phyloP scores from a whole-genome alignment of 73 alveolate species.

The Urostyla sp. region DNA sequence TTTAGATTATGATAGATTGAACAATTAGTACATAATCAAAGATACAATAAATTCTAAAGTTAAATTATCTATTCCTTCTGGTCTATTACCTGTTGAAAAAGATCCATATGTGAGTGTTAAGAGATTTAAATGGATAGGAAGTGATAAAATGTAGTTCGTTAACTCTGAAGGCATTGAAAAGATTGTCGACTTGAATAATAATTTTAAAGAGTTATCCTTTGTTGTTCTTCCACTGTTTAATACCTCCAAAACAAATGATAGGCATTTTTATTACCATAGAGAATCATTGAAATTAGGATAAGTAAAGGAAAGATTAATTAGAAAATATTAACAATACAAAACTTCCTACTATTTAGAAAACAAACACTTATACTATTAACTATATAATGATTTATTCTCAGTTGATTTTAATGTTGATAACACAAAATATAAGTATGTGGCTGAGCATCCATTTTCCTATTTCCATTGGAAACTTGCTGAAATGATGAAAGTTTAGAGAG shows the following conservation, averaged over 20 bases:
- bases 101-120: background rate
- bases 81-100: slow-evolving; percentile 10
- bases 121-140: slow-evolving; percentile 35
- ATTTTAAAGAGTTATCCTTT: slow-evolving; percentile 10
- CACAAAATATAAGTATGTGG: background rate
- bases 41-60: slow-evolving; percentile 6
- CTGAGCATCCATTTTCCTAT: slow-evolving; percentile 25
- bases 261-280: slow-evolving; percentile 7
- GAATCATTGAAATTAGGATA: slow-evolving; percentile 2
- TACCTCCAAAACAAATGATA: background rate
- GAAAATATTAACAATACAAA: background rate
- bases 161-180: slow-evolving; percentile 50
- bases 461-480: slow-evolving; percentile 58
- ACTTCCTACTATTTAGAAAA: slow-evolving; percentile 12
- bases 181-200: slow-evolving; percentile 11
- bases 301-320: background rate
- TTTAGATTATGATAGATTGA: slow-evolving; percentile 7
- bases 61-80: slow-evolving; percentile 11
- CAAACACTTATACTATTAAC: background rate
- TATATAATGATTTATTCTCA: slow-evolving; percentile 23
- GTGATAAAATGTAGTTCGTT: background rate
- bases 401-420: slow-evolving; percentile 13
- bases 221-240: slow-evolving; percentile 39
- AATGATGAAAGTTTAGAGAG: background rate
- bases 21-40: slow-evolving; percentile 7